Evolutionary conservation across 805 yeast genomes (phyloP), one percentile per base, ranked within the genome.

Genomic region (Teunomyces panamensis): DNA sequence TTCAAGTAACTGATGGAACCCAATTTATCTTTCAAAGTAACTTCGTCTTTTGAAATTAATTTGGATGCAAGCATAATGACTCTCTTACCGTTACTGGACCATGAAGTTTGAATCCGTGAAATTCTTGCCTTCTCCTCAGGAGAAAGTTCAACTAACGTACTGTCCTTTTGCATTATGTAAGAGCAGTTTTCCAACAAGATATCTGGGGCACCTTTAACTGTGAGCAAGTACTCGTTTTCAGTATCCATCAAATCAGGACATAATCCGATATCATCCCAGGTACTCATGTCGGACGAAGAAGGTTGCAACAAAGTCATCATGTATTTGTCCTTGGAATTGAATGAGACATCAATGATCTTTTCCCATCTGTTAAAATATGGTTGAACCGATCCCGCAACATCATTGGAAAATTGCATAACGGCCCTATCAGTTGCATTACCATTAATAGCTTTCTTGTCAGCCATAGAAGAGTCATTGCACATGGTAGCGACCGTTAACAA

Each of bases 341-440:
- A 77, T 3, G 75, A 58, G 28, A 69, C 54, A 50, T 69, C 69
- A 34, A 58, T 55, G 9, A 52, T 52, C 48, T 57, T 57, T 8
- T 9, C 47, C 70, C 67, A 69, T 10, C 42, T 50, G 10, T 26
- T 39, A 33, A 33, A 39, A 35, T 42, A 28, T 46, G 56, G 26
- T 44, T 44, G 27, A 14, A 36, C 49, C 7, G 33, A 13, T 4
- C 39, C 28, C 47, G 52, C 9, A 46, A 55, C 50, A 51, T 50
- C 26, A 52, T 41, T 65, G 9, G 71, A 69, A 54, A 68, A 74
- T 37, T 67, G 55, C 30, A 66, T 69, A 24, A 75, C 52, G 13
- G 80, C 75, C 46, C 66, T 65, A 52, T 78, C 77, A 8, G 82
- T 78, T 16, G 81, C 80, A 60, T 77, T 76, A 11, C 80, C 81